Evolutionary conservation across 208 protist species (phyloP), one percentile per base, ranked within the genome.

Genomic region (Wallacemonas sp.): DNA sequence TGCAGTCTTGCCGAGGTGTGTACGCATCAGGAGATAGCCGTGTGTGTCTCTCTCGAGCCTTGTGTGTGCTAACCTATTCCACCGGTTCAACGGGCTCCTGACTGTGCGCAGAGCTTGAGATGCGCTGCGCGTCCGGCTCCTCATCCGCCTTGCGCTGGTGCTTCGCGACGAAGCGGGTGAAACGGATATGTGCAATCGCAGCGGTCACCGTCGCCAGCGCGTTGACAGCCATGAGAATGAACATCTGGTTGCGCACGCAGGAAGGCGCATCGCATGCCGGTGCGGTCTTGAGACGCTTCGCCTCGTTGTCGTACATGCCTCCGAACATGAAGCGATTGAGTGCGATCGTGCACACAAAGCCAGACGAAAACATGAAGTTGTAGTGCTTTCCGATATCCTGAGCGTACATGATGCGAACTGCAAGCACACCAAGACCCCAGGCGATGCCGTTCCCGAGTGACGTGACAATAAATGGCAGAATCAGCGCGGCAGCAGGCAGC

Each of bases 311-410:
- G 61, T 84, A 93, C 73, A 93, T 81, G 42, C 45, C 73, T n/a
- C 87, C 87, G 31, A 90, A 93, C 83, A 90, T 89, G 65, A 90
- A 86, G 46, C 73, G 80, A 64, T 93, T 93, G 19, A 93, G 58
- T 30, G 70, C 74, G 61, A 93, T 87, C 27, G 79, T 84, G 64
- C 79, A 77, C 45, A 87, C 74, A 42, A 90, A 76, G 55, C 76
- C 84, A 1, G 81, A 82, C 3, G 72, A 73, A 55, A 83, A 93
- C 68, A 81, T 84, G 53, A 89, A 90, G 65, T 93, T 93, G 75
- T 93, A 93, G 74, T 90, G 83, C 65, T 93, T 93, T 28, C 83
- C 87, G 47, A 90, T 72, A 55, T 93, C 87, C 12, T 77, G 45
- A 0, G 87, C 74, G 69, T 86, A 93, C 64, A 90, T 80, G 39